A percentile compares a stretch with the other conserved stretches of the same genome.
Conservation (phyloP, 1,139 yeast genomes). For the Yamadazyma dushanensis region DNA sequence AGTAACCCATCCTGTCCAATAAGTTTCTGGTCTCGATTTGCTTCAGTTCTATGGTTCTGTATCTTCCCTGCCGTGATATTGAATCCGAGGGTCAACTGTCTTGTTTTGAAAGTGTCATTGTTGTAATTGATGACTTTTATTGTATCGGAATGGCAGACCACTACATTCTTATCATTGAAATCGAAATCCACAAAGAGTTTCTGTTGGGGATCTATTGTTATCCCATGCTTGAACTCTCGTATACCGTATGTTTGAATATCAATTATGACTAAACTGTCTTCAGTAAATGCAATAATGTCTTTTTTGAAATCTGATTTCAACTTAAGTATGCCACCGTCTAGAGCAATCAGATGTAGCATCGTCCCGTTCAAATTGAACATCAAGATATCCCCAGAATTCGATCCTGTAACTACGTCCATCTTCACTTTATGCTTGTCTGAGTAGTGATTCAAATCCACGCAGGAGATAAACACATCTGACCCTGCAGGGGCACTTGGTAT, state of each 20-base stretch:
- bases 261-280: constrained; percentile 20
- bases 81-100: constrained; percentile 16
- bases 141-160: constrained; percentile 25
- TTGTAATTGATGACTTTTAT: constrained; percentile 30
- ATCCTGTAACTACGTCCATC: constrained; percentile 30
- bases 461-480: constrained; percentile 13
- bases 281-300: constrained; percentile 25
- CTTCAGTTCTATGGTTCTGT: constrained; percentile 18
- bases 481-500: constrained; percentile 10
- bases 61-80: constrained; percentile 21
- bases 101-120: constrained; percentile 1
- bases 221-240: constrained; percentile 1
- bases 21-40: constrained; percentile 14
- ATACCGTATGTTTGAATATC: constrained; percentile 19
- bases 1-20: constrained; percentile 43
- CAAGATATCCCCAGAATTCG: constrained; percentile 24
- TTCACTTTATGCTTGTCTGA: constrained; percentile 26
- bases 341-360: constrained; percentile 14
- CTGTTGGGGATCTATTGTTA: constrained; percentile 9
- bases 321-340: constrained; percentile 22
- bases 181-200: constrained; percentile 43
- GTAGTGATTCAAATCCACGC: constrained; percentile 23
- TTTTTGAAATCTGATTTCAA: constrained; percentile 33
- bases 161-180: constrained; percentile 48
- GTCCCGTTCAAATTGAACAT: constrained; percentile 32